Conservation (phyloP, 331 rosid genomes). For the Rosa hybrid region DNA sequence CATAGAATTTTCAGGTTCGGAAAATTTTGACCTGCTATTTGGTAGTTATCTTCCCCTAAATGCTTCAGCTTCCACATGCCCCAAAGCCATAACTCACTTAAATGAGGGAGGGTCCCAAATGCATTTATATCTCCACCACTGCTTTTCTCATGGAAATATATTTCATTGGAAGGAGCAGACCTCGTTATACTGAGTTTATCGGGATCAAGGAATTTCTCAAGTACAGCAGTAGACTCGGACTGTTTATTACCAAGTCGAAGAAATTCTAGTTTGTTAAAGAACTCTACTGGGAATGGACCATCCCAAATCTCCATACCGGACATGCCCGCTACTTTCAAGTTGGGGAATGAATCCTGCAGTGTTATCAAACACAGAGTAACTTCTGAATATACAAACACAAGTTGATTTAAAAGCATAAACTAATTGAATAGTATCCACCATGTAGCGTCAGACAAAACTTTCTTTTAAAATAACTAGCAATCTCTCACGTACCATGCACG, state of each 20-base stretch:
- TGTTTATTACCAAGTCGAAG: rapidly evolving
- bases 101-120: neutral
- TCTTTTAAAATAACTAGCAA: no score
- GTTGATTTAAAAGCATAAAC: no score
- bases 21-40: neutral
- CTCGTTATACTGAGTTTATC: no score
- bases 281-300: neutral
- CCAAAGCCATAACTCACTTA: neutral
- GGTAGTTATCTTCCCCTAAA: neutral
- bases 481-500: no score
- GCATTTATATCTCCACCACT: neutral
- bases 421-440: no score
- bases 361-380: neutral
- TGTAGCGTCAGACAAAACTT: no score
- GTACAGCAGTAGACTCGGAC: neutral
- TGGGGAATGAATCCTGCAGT: neutral
- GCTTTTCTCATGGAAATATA: no score
- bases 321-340: neutral
- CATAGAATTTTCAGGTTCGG: neutral
- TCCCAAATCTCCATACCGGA: neutral
- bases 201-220: neutral
- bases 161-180: neutral
- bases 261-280: neutral
- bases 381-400: neutral
- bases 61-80: neutral